Conservation (phyloP, 2,329 filamentous ascomycete species). For the Microdochium nivale region DNA sequence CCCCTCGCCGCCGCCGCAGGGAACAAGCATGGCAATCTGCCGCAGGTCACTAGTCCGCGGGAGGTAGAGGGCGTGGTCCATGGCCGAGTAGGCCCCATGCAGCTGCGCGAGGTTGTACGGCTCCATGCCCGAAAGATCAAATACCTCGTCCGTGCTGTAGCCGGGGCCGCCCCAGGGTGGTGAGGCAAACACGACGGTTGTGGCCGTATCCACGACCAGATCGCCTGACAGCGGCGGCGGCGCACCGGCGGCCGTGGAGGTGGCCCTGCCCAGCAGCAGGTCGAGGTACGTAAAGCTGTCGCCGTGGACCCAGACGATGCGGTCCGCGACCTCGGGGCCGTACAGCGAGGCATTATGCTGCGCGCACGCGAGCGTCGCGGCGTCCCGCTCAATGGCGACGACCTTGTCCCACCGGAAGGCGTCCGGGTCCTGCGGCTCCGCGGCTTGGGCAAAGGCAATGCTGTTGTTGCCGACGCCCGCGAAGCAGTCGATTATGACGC, state of each 20-base stretch:
- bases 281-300: slow-evolving; percentile 74
- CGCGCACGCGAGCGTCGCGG: slow-evolving; percentile 74
- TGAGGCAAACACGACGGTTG: slow-evolving; percentile 45
- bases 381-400: slow-evolving; percentile 82
- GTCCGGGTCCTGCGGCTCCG: slow-evolving; percentile 9
- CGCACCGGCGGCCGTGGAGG: slow-evolving; percentile 9
- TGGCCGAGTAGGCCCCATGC: slow-evolving; percentile 49
- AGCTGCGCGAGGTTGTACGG: slow-evolving; percentile 68
- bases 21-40: slow-evolving; percentile 59
- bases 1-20: slow-evolving; percentile 14
- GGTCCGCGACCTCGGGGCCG: slow-evolving; percentile 53
- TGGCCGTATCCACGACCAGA: slow-evolving; percentile 29
- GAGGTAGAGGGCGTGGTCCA: slow-evolving; percentile 67
- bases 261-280: slow-evolving; percentile 24
- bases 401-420: slow-evolving; percentile 72
- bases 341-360: slow-evolving; percentile 88
- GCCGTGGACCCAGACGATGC: slow-evolving; percentile 78
- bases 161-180: slow-evolving; percentile 53
- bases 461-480: slow-evolving; percentile 87
- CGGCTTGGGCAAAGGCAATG: slow-evolving; percentile 74
- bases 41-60: slow-evolving; percentile 77
- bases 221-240: slow-evolving; percentile 22
- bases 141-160: slow-evolving; percentile 56
- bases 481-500: slow-evolving; percentile 76
- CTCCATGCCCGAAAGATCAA: slow-evolving; percentile 78